phyloP scores from a whole-genome alignment of 371 early-diverging fungal genomes.

The Paramicrosporidium saccamoebae region DNA sequence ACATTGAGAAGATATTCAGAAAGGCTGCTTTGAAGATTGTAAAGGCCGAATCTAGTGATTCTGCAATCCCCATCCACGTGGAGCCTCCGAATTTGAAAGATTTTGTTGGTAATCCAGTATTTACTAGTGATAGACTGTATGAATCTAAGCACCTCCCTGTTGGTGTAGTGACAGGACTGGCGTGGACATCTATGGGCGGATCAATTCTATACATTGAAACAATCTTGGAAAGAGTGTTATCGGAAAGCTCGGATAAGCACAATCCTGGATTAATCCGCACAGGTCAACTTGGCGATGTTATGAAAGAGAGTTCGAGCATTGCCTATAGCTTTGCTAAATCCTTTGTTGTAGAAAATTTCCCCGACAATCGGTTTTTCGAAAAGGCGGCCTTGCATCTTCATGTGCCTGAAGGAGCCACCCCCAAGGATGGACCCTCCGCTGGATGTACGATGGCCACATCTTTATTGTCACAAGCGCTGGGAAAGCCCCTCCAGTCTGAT shows the following conservation, averaged over 20 bases:
- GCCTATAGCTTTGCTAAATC: conserved; percentile 74
- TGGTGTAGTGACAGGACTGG: conserved; percentile 82
- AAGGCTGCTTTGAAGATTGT: conserved; percentile 79
- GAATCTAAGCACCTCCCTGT: conserved; percentile 51
- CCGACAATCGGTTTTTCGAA: conserved; percentile 59
- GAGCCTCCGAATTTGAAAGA: conserved; percentile 61
- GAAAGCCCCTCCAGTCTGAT: conserved; percentile 25
- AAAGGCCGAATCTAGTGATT: too few relatives aligned
- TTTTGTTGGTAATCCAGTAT: conserved; percentile 67
- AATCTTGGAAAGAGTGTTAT: conserved; percentile 20
- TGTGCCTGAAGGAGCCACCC: conserved; percentile 88
- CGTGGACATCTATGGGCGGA: conserved; percentile 82
- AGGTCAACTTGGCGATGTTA: conserved; percentile 87
- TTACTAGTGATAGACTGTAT: conserved; percentile 57
- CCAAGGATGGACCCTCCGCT: conserved; percentile 90
- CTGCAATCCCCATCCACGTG: too few relatives aligned
- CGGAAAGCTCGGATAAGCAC: conserved; percentile 10
- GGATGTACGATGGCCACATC: conserved; percentile 83
- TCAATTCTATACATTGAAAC: conserved; percentile 77
- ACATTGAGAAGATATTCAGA: conserved; percentile 80
- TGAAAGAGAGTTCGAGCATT: conserved; percentile 84
- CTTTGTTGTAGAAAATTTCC: conserved; percentile 23
- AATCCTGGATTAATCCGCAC: conserved; percentile 10
- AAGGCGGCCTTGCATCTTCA: conserved; percentile 66
- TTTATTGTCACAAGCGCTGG: conserved; percentile 51